Conservation (phyloP, 345 rosid species). For the Citrus cavaleriei region DNA sequence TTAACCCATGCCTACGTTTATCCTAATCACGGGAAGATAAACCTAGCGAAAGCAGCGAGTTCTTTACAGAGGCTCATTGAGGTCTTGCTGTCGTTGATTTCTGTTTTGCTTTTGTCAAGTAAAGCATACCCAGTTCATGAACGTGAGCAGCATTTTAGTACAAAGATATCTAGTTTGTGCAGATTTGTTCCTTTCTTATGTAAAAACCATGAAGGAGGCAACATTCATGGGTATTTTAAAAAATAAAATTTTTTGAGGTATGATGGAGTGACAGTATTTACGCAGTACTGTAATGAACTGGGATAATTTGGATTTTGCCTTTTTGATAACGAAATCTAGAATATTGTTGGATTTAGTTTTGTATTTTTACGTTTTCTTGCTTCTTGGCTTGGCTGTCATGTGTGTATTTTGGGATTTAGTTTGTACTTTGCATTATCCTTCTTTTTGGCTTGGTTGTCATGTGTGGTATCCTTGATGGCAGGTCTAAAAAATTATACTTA, state of each 20-base stretch:
- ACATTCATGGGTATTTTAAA: neutral
- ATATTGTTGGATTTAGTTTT: neutral
- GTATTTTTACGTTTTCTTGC: neutral
- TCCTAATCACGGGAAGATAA: neutral
- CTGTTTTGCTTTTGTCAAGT: neutral
- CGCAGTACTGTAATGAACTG: neutral
- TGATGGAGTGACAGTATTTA: neutral
- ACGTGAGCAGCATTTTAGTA: neutral
- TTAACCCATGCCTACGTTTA: neutral
- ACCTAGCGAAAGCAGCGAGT: neutral
- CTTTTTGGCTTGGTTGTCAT: neutral
- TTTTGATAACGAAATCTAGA: neutral
- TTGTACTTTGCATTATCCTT: neutral
- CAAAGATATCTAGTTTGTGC: neutral
- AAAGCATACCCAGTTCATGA: neutral
- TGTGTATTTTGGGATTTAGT: neutral
- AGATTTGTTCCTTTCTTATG: neutral
- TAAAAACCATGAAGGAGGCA: neutral
- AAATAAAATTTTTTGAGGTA: neutral
- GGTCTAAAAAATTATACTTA: neutral
- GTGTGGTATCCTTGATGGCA: neutral
- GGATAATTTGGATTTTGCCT: neutral
- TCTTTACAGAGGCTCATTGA: neutral
- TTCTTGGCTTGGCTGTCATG: neutral
- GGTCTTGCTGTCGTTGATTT: neutral